Base-by-base conservation (phyloP, 2,329 filamentous ascomycete genomes). In the Colletotrichum destructivum region DNA sequence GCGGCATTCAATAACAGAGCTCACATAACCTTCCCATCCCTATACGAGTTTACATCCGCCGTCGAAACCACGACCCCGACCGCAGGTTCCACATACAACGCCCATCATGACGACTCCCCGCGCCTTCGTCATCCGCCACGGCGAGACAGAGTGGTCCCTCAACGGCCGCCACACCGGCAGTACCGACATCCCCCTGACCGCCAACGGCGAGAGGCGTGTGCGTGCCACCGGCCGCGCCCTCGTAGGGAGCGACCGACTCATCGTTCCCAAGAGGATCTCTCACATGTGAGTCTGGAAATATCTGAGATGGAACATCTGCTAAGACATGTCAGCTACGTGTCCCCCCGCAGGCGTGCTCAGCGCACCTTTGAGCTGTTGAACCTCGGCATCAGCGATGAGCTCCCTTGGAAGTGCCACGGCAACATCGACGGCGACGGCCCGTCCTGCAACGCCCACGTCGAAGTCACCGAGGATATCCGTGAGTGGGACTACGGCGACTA, bases 101-200 rank as follows among this genome's bases (percentile, higher is more conserved):
- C 46, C 35, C 54, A n/a, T 11, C 54, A 57, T 72, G 73, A 63
- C 69, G 54, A 90, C 91, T 2, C 93, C 94, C 2, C 89, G 93
- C 64, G 91, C 94, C 79, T 96, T 96, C 85, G 90, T 96, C 76
- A 84, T 95, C 80, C 94, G 95, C 76, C 95, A 98, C 79, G 96
- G 95, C 83, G 94, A 98, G 85, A 98, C 95, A 4, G 94, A 97
- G 85, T 98, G 95, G 95, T 97, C 94, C 6, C 90, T 97, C 59
- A 92, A 92, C 76, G 95, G 94, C 67, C 88, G 91, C 63, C 94
- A 98, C 83, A 98, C 96, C 0, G 93, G 95, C 62, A 88, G 86
- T 38, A 93, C 93, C n/a, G 95, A 98, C 78, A 93, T 98, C 4
- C 92, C 94, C 1, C 86, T 98, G 47, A 98, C 95, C 0, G 84